Evolutionary conservation across 495 filamentous ascomycete species (phyloP), one percentile per base, ranked within the genome.

Genomic region (Bacidia rubella): DNA sequence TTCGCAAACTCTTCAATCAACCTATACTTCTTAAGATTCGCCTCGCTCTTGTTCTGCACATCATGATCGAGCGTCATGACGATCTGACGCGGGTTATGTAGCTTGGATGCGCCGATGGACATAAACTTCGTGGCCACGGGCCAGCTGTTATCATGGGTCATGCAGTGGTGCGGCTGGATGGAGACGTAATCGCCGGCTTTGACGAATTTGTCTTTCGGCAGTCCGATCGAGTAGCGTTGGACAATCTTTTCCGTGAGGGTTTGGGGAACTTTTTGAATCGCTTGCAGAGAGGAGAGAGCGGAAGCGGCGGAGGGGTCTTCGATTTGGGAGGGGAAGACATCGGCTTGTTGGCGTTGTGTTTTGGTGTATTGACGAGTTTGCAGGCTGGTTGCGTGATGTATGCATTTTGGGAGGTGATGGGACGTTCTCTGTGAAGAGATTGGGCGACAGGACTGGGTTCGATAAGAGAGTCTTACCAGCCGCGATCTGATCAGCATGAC

Each of bases 101-200:
- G 72, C 58, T 79, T 74, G 20, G 82, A 72, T 1, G 87, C 88
- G n/a, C 88, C 89, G 45, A 94, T 90, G 0, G 78, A 81, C 79
- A 87, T 83, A 71, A 89, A 93, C 67, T 98, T 95, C 43, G 75
- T 61, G 0, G 84, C 82, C 0, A 93, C 82, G 1, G 90, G 86
- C 83, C 82, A 93, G 0, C 81, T 81, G 68, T 98, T 96, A 66
- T 98, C 92, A 67, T 98, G 90, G 0, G 87, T 90, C 81, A 95
- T 92, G 70, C 83, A 85, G 22, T 74, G 71, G 53, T 85, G 74
- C 3, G 87, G 86, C 17, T 74, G 67, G 25, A 95, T 74, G 0
- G 79, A 86, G 45, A 96, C 79, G 73, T 90, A 94, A 73, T 93
- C 88, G 53, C 88, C 87, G 7, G 77, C 70, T 54, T 71, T 72